phyloP scores from a whole-genome alignment of 2,329 filamentous ascomycete species.

The Arthrinium phaeospermum region DNA sequence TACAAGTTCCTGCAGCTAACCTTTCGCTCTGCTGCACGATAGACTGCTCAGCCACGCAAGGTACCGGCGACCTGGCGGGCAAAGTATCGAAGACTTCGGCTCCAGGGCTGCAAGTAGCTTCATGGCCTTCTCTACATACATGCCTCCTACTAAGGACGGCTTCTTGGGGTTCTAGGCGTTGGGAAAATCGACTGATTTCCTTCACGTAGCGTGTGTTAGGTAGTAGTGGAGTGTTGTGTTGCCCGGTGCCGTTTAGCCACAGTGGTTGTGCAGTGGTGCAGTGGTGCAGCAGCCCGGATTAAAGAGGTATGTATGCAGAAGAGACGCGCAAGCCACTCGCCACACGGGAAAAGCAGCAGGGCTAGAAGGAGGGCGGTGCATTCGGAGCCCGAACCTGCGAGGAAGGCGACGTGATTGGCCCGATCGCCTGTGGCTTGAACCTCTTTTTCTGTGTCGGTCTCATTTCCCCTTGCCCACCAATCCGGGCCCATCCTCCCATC shows the following conservation, averaged over 20 bases:
- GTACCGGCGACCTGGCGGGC: neutral
- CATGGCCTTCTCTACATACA: neutral
- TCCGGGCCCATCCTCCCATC: neutral
- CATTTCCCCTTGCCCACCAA: neutral
- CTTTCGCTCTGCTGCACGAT: neutral
- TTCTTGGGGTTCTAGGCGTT: neutral
- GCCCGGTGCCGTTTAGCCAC: slow-evolving; percentile 15
- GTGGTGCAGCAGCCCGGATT: neutral
- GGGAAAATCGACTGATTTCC: neutral
- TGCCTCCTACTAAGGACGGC: too few relatives aligned
- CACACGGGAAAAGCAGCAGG: neutral
- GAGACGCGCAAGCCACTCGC: slow-evolving; percentile 8
- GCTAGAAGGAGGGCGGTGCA: slow-evolving; percentile 1
- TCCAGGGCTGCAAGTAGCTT: neutral
- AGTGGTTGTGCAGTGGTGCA: neutral
- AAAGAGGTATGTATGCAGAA: neutral
- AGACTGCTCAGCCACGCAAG: neutral
- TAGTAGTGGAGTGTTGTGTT: neutral
- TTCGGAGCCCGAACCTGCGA: neutral
- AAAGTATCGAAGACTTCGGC: neutral
- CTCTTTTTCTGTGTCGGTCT: neutral
- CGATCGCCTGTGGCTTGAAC: slow-evolving; percentile 9
- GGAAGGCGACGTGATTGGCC: neutral
- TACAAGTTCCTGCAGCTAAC: slow-evolving; percentile 1
- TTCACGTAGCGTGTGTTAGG: neutral